A percentile compares a stretch with the other conserved stretches of the same genome.
Conservation (phyloP, 768 basidiomycete species). For the Mycena capillaripes region DNA sequence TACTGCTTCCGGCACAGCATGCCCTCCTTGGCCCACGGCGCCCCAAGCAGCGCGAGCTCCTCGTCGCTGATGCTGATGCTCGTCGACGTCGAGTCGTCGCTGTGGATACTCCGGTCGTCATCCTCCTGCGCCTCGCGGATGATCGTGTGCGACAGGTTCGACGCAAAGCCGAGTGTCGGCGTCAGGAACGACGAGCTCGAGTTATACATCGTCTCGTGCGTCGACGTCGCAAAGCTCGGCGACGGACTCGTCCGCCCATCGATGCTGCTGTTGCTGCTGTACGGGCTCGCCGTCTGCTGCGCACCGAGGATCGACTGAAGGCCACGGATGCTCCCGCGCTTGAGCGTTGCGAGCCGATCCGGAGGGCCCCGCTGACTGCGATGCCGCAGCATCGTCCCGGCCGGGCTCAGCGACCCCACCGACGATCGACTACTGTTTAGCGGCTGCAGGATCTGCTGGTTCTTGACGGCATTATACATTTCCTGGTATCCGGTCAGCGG, state of each 20-base stretch:
- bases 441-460: slow-evolving; percentile 91
- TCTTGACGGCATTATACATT: slow-evolving; percentile 94
- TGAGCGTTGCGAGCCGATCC: slow-evolving; percentile 82
- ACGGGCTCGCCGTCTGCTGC: slow-evolving; percentile 80
- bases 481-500: slow-evolving; percentile 65
- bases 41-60: slow-evolving; percentile 93
- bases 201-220: slow-evolving; percentile 74
- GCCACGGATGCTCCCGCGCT: slow-evolving; percentile 93
- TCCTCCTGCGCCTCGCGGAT: slow-evolving; percentile 96
- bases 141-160: slow-evolving; percentile 95
- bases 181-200: slow-evolving; percentile 80
- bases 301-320: slow-evolving; percentile 82
- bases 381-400: slow-evolving; percentile 68
- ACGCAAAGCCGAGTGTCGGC: slow-evolving; percentile 95
- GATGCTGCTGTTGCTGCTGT: slow-evolving; percentile 85
- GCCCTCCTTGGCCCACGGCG: slow-evolving; percentile 99
- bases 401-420: slow-evolving; percentile 71
- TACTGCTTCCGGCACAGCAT: slow-evolving; percentile 96
- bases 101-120: slow-evolving; percentile 79
- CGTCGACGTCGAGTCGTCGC: slow-evolving; percentile 75
- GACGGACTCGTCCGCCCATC: slow-evolving; percentile 96
- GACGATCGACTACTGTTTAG: slow-evolving; percentile 68
- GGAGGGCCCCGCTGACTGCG: slow-evolving; percentile 79
- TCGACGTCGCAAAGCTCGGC: slow-evolving; percentile 92
- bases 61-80: slow-evolving; percentile 94